Percentiles rank a stretch among this genome's conserved stretches.
Conservation (phyloP, 495 filamentous ascomycete species). For the Cetradonia linearis region DNA sequence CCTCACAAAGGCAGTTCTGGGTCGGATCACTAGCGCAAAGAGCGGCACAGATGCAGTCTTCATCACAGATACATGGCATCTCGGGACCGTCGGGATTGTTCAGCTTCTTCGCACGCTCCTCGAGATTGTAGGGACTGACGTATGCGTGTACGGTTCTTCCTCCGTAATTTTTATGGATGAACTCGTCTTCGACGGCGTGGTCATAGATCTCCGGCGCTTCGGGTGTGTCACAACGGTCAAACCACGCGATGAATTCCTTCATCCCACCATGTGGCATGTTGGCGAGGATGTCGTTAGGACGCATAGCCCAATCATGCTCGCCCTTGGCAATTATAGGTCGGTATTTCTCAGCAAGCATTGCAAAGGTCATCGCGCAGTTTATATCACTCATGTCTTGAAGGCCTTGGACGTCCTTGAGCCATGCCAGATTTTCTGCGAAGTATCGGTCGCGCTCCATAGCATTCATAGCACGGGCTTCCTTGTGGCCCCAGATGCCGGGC, state of each 20-base stretch:
- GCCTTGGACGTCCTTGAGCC: background rate
- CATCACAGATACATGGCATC: slow-evolving; percentile 18
- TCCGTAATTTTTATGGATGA: background rate
- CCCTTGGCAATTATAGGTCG: slow-evolving; percentile 3
- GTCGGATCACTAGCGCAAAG: slow-evolving; percentile 21
- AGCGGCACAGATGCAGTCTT: slow-evolving; percentile 18
- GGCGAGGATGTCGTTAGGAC: background rate
- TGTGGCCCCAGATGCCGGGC: slow-evolving; percentile 2
- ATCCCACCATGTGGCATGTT: background rate
- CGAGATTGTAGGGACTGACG: slow-evolving; percentile 20
- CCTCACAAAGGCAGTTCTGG: slow-evolving; percentile 21
- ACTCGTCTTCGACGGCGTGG: background rate
- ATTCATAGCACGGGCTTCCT: background rate
- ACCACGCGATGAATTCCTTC: background rate
- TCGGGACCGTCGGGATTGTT: slow-evolving; percentile 10
- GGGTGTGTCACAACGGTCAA: slow-evolving; percentile 7
- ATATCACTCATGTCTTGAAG: slow-evolving; percentile 16
- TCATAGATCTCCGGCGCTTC: slow-evolving; percentile 5
- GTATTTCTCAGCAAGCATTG: slow-evolving; percentile 22
- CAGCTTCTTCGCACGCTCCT: slow-evolving; percentile 19
- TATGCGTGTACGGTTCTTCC: background rate
- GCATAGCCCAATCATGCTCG: background rate
- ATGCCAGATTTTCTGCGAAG: background rate
- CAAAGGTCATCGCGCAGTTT: slow-evolving; percentile 23
- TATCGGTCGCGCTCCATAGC: background rate